Evolutionary conservation across 2,329 filamentous ascomycete genomes (phyloP).

Genomic region (Cytospora chrysosperma): DNA sequence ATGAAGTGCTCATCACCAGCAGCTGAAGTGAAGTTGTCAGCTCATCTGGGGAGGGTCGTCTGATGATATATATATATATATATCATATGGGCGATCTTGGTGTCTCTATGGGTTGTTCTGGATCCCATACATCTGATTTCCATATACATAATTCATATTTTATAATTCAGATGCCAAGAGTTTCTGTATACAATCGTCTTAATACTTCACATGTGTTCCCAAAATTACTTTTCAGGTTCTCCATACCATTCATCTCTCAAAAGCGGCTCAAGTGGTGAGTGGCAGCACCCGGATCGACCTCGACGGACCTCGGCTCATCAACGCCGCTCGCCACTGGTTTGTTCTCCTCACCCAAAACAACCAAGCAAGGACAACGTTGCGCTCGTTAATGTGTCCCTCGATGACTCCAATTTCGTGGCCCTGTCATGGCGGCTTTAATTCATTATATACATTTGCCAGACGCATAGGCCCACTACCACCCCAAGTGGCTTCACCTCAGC

Average conservation of each 20-base stretch:
- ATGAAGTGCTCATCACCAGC: background rate
- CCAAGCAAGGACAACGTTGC: background rate
- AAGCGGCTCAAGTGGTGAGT: background rate
- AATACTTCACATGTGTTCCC: background rate
- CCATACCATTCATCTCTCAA: background rate
- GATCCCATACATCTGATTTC: too few relatives aligned
- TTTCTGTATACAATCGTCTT: too few relatives aligned
- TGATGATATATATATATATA: too few relatives aligned
- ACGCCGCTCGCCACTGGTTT: background rate
- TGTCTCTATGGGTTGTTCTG: too few relatives aligned
- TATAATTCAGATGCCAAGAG: too few relatives aligned
- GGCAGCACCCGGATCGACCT: background rate
- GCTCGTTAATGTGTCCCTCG: background rate
- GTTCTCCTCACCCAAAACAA: background rate
- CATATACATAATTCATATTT: too few relatives aligned
- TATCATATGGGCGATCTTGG: background rate
- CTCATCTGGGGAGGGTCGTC: background rate
- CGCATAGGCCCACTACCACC: background rate
- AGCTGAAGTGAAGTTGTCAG: too few relatives aligned
- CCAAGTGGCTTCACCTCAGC: background rate
- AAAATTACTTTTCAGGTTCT: too few relatives aligned
- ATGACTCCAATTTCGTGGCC: background rate
- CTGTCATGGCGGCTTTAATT: background rate
- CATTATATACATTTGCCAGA: too few relatives aligned
- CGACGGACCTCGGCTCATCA: constrained; percentile 20